These are phyloP conservation scores for Tetracladium maxilliforme DNA, from an alignment of 2,329 filamentous ascomycete genomes.

Conservation along the genomic window DNA sequence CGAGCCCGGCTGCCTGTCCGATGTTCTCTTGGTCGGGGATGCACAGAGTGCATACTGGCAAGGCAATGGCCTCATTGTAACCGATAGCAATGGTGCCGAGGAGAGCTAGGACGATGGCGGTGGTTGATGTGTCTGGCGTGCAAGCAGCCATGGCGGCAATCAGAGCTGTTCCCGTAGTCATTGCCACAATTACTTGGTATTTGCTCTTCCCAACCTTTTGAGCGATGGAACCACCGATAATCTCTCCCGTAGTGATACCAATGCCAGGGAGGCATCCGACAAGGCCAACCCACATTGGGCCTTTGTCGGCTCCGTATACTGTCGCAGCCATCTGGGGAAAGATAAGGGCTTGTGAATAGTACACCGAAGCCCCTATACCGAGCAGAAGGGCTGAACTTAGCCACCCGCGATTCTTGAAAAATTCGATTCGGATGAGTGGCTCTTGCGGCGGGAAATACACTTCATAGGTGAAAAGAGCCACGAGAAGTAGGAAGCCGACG, in stretches of 20 bases:
- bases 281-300: too few relatives aligned
- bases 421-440: conserved; percentile 18
- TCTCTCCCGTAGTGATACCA: too few relatives aligned
- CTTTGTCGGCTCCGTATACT: too few relatives aligned
- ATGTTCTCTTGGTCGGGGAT: too few relatives aligned
- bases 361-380: conserved; percentile 19
- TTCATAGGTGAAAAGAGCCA: conserved; percentile 14
- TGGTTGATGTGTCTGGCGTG: background rate
- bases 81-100: too few relatives aligned
- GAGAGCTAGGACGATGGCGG: conserved; percentile 1
- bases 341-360: conserved; percentile 21
- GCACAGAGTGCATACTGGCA: too few relatives aligned
- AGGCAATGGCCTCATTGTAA: too few relatives aligned
- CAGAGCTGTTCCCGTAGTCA: conserved; percentile 1
- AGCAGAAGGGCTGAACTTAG: conserved; percentile 15
- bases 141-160: conserved; percentile 1
- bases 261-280: too few relatives aligned
- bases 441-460: conserved; percentile 13
- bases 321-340: conserved; percentile 20
- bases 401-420: conserved; percentile 18
- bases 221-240: too few relatives aligned
- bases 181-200: too few relatives aligned
- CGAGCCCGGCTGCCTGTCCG: too few relatives aligned
- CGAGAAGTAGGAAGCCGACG: conserved; percentile 9
- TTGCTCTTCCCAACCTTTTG: too few relatives aligned